Percentiles rank a stretch among this genome's conserved stretches.
Conservation (phyloP, 2,329 filamentous ascomycete genomes). For the Fusarium mundagurra region DNA sequence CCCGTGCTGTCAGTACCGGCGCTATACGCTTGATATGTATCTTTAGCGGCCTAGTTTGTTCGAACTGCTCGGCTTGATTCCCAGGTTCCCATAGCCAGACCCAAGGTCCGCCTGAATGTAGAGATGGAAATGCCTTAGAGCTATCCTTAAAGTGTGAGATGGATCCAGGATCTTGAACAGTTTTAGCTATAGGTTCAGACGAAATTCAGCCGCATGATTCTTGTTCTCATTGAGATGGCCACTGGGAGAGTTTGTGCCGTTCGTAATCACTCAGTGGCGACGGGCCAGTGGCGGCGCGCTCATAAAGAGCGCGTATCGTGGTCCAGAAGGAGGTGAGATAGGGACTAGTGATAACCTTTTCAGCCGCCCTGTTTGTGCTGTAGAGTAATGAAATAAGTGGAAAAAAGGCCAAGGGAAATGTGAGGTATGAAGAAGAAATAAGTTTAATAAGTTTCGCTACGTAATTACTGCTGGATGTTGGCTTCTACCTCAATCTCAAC, state of each 20-base stretch:
- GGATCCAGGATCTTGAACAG: neutral
- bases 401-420: too few relatives aligned
- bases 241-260: neutral
- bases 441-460: neutral
- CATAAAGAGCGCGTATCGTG: neutral
- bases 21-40: neutral
- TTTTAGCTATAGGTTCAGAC: neutral
- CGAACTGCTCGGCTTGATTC: neutral
- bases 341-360: neutral
- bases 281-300: neutral
- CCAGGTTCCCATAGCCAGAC: neutral
- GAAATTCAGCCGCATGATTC: neutral
- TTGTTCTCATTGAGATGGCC: neutral
- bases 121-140: neutral
- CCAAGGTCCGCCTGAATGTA: fast-evolving
- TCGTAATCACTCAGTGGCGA: neutral
- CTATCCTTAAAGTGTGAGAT: neutral
- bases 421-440: neutral
- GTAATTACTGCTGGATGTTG: slow-evolving; percentile 4
- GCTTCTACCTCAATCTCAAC: slow-evolving; percentile 69
- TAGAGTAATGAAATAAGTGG: neutral
- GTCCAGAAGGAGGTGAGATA: neutral
- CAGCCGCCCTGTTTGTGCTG: neutral
- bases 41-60: fast-evolving
- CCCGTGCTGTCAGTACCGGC: neutral